These are phyloP conservation scores for Pascua sp. DNA, from an alignment of 1,284 basidiomycete genomes.

Conservation along the genomic window DNA sequence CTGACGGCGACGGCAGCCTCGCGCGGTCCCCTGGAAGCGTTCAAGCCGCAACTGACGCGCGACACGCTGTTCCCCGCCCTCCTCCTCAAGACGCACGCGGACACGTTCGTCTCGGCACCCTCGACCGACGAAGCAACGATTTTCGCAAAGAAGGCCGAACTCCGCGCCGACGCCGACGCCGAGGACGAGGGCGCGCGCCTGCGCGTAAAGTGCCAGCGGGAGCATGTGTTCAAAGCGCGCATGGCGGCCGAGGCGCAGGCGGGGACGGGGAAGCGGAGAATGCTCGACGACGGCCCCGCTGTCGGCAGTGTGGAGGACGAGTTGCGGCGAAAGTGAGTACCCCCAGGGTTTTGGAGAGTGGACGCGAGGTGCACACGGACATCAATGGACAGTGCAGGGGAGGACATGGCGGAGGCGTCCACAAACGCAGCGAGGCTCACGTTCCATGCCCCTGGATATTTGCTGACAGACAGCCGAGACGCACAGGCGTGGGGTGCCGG, in stretches of 20 bases:
- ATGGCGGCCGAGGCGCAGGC: slow-evolving; percentile 3
- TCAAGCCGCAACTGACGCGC: slow-evolving; percentile 28
- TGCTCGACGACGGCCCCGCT: slow-evolving; percentile 55
- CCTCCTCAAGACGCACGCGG: slow-evolving; percentile 29
- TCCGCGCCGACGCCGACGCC: slow-evolving; percentile 82
- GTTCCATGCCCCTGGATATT: no score
- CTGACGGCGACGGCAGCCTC: slow-evolving; percentile 45
- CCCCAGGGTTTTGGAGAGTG: background rate
- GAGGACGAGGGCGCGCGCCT: slow-evolving; percentile 76
- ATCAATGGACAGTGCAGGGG: no score
- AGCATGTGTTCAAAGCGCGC: slow-evolving; percentile 80
- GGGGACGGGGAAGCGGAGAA: slow-evolving; percentile 52
- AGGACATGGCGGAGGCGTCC: no score
- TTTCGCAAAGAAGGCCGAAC: slow-evolving; percentile 53
- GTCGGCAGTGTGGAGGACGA: slow-evolving; percentile 51
- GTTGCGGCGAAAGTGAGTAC: slow-evolving; percentile 48
- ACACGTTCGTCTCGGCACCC: slow-evolving; percentile 39
- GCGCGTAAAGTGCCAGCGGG: slow-evolving; percentile 83
- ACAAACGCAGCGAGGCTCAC: background rate
- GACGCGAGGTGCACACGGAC: no score
- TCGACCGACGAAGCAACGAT: slow-evolving; percentile 11
- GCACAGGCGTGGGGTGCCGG: slow-evolving; percentile 84
- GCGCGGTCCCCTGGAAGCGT: slow-evolving; percentile 48
- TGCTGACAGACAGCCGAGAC: slow-evolving; percentile 51
- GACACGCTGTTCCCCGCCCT: slow-evolving; percentile 30